Base-by-base conservation (phyloP, 495 filamentous ascomycete genomes). In the Lepraria neglecta region DNA sequence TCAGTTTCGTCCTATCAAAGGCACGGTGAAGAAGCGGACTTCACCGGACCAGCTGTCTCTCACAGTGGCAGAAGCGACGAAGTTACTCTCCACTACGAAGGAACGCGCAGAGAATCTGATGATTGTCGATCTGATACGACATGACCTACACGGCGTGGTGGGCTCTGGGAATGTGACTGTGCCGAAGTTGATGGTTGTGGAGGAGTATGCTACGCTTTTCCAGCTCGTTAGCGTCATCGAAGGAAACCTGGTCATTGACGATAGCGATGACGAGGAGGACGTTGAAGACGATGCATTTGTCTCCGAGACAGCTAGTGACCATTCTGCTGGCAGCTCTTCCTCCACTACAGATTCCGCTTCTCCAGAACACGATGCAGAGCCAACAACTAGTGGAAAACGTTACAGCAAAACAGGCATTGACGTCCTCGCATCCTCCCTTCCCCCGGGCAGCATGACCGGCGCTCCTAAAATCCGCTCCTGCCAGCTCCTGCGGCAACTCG, bases 21-120 rank as follows among this genome's bases (percentile, higher is more conserved):
- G 94, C 30, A 98, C 94, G 0, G 89, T 97, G 42, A 82, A 82
- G 55, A 95, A 94, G 69, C 77, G 35, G 72, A 71, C 17, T 1
- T 58, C 82, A 24, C 59, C 51, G 3, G 35, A 35, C 12, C n/a
- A 21, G 3, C 64, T 58, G 28, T 62, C 55, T n/a, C 53, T 83
- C 68, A 92, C 87, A 2, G 75, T 86, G 46, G 80, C 76, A 14
- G 77, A 87, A 64, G 92, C 92, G 15, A 83, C 82, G 44, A 71
- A 71, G 44, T 82, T 91, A 61, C 81, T 96, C 4, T 78, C 84
- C 54, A 80, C 87, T 2, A 84, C 86, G 14, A 98, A 98, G 69
- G 94, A 97, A 69, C 86, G 85, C 67, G 92, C 94, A 14, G 94
- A 98, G 74, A 97, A 97, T 68, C 82, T 98, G 7, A 98, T 98